phyloP scores from a whole-genome alignment of 1,284 basidiomycete species.

The Vanrija humicola region DNA sequence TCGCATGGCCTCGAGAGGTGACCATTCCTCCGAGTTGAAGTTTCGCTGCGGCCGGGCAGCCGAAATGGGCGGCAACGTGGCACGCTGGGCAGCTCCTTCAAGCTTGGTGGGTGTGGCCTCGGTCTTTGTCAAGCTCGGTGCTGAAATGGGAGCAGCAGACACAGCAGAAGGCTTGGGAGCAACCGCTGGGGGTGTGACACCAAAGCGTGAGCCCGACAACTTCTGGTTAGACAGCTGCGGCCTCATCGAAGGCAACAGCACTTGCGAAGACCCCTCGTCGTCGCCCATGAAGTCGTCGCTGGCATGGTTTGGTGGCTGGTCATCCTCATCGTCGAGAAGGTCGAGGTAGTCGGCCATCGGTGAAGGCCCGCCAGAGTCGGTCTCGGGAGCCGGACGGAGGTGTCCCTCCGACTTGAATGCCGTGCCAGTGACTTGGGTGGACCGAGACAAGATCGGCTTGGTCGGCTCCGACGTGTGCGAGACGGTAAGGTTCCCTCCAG shows the following conservation, averaged over 20 bases:
- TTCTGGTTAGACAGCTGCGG: slow-evolving; percentile 5
- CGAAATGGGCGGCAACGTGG: slow-evolving; percentile 9
- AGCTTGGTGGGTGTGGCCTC: slow-evolving; percentile 3
- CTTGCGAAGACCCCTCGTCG: slow-evolving; percentile 5
- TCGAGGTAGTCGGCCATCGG: slow-evolving; percentile 15
- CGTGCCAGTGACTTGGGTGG: slow-evolving; percentile 49
- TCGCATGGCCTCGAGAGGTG: slow-evolving; percentile 23
- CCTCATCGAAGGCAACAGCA: slow-evolving; percentile 7
- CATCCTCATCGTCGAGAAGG: slow-evolving; percentile 10
- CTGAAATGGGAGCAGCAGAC: not conserved
- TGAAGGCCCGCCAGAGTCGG: not conserved
- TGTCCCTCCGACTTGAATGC: slow-evolving; percentile 34
- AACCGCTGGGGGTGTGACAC: not conserved
- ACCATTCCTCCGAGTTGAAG: slow-evolving; percentile 36
- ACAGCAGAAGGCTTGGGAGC: slow-evolving; percentile 11
- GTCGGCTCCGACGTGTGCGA: not conserved
- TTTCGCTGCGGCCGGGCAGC: slow-evolving; percentile 19
- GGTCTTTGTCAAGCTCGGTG: not conserved
- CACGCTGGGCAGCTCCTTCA: slow-evolving; percentile 17
- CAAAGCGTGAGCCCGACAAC: slow-evolving; percentile 9
- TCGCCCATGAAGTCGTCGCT: slow-evolving; percentile 11
- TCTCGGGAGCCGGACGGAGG: not conserved
- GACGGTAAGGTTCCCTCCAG: slow-evolving; percentile 29
- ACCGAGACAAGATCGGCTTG: slow-evolving; percentile 27
- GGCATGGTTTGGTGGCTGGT: not conserved